These are phyloP conservation scores for Fraxinus paxiana DNA, from an alignment of 305 asterid species.

Conservation along the genomic window DNA sequence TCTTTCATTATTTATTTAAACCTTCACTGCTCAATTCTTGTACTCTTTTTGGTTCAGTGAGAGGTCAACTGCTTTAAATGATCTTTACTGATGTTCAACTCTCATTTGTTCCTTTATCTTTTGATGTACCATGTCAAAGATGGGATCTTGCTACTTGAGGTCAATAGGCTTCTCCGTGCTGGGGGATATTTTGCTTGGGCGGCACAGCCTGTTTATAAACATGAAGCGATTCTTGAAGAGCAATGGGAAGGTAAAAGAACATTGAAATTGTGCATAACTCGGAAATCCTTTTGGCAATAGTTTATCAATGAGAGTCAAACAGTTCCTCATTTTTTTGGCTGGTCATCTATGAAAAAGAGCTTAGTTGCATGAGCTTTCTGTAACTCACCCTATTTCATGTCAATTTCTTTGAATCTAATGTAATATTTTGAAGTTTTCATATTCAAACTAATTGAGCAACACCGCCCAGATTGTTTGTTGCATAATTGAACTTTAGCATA, in stretches of 20 bases:
- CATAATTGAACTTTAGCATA: constrained; percentile 3
- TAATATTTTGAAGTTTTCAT: constrained; percentile 3
- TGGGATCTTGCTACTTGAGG: constrained; percentile 90
- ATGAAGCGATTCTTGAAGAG: constrained; percentile 66
- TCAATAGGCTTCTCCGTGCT: constrained; percentile 86
- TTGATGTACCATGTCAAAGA: constrained; percentile 33
- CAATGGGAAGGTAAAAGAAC: constrained; percentile 81
- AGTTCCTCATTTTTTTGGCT: constrained; percentile 11
- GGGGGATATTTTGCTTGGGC: constrained; percentile 98
- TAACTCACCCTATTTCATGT: not conserved
- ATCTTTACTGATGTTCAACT: constrained; percentile 3
- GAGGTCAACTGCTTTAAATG: constrained; percentile 1
- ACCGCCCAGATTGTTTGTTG: not conserved
- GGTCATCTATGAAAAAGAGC: constrained; percentile 7
- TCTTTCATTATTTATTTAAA: not conserved
- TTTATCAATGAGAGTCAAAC: not conserved
- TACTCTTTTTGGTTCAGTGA: constrained; percentile 1
- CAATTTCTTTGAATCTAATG: not conserved
- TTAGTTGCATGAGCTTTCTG: not conserved
- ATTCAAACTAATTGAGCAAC: not conserved
- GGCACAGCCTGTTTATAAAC: constrained; percentile 94
- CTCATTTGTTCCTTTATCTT: constrained; percentile 14
- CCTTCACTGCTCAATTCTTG: not conserved
- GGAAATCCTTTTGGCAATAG: not conserved
- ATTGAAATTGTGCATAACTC: constrained; percentile 7